These are phyloP conservation scores for Monilinia laxa DNA, from an alignment of 2,329 filamentous ascomycete species.

Conservation along the genomic window DNA sequence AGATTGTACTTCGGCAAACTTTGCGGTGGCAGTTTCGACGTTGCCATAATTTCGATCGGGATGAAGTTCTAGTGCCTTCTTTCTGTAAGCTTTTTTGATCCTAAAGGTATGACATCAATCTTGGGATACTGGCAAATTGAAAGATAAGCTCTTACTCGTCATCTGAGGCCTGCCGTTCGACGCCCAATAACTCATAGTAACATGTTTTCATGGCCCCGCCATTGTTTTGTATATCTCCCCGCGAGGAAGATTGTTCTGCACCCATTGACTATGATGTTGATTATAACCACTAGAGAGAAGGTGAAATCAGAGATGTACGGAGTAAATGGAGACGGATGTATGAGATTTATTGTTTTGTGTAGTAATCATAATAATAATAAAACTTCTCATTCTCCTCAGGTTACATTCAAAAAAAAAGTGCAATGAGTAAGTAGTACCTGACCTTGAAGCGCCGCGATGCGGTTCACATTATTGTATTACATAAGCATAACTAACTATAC, in stretches of 20 bases:
- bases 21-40: slow-evolving; percentile 75
- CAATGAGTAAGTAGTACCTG: too few species aligned
- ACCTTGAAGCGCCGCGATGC: too few species aligned
- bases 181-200: slow-evolving; percentile 80
- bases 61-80: slow-evolving; percentile 87
- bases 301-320: background rate
- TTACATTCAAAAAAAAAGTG: too few species aligned
- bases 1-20: slow-evolving; percentile 88
- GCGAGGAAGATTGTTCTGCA: slow-evolving; percentile 33
- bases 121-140: background rate
- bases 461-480: background rate
- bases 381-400: too few species aligned
- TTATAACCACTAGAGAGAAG: background rate
- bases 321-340: too few species aligned
- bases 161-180: slow-evolving; percentile 71
- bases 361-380: background rate
- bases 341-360: background rate
- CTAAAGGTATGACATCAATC: slow-evolving; percentile 45
- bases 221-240: slow-evolving; percentile 21
- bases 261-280: slow-evolving; percentile 28
- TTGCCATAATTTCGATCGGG: slow-evolving; percentile 92
- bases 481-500: background rate
- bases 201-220: slow-evolving; percentile 57
- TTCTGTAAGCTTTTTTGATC: slow-evolving; percentile 90
- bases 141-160: slow-evolving; percentile 62